A percentile compares a stretch with the other conserved stretches of the same genome.
Conservation (phyloP, 805 yeast species). For the Saturnispora galanensis region DNA sequence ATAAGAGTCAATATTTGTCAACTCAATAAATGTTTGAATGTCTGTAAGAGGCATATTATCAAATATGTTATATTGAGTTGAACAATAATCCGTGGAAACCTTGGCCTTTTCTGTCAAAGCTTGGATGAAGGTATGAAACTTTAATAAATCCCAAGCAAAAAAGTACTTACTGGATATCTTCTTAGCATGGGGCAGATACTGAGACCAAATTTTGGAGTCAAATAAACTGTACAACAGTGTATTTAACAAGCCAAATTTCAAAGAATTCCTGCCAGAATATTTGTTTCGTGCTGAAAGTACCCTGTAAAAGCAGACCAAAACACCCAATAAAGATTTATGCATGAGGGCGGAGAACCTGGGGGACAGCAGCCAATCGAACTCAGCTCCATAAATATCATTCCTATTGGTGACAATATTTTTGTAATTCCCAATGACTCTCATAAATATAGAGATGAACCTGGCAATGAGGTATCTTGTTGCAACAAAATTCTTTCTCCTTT, state of each 20-base stretch:
- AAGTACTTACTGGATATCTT: conserved; percentile 44
- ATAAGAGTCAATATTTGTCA: conserved; percentile 1
- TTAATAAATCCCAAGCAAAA: conserved; percentile 58
- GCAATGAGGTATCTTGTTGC: conserved; percentile 29
- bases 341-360: conserved; percentile 29
- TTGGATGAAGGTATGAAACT: conserved; percentile 34
- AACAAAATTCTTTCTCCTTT: conserved; percentile 20
- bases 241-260: conserved; percentile 3
- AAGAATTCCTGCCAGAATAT: conserved; percentile 4
- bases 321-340: conserved; percentile 26
- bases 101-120: conserved; percentile 2
- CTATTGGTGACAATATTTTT: conserved; percentile 26
- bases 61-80: conserved; percentile 2
- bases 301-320: conserved; percentile 22
- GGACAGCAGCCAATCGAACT: conserved; percentile 31
- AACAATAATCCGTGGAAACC: background rate
- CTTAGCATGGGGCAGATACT: conserved; percentile 5
- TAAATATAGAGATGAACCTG: conserved; percentile 25
- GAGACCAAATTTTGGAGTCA: conserved; percentile 4
- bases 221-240: conserved; percentile 5
- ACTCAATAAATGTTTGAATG: conserved; percentile 4
- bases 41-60: conserved; percentile 4
- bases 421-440: conserved; percentile 30
- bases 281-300: conserved; percentile 21
- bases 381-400: conserved; percentile 23